Evolutionary conservation across 108 stramenopile genomes (phyloP).

Genomic region (Nitzschia sp.): DNA sequence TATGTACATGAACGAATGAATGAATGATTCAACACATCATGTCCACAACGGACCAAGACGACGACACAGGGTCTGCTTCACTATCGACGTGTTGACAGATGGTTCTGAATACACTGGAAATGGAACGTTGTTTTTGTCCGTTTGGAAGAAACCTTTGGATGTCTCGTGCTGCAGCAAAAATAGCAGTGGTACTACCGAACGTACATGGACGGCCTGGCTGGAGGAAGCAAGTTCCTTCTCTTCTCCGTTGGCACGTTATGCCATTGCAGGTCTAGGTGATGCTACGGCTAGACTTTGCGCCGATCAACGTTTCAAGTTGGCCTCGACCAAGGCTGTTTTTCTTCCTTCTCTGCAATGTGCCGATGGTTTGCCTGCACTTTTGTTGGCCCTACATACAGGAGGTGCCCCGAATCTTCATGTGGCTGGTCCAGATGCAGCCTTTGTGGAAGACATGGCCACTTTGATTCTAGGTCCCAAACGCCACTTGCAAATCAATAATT

Average conservation of each 20-base stretch:
- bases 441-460: constrained; percentile 27
- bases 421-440: constrained; percentile 9
- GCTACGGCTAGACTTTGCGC: constrained; percentile 56
- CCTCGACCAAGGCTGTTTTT: constrained; percentile 44
- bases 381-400: constrained; percentile 53
- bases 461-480: constrained; percentile 20
- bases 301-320: constrained; percentile 68
- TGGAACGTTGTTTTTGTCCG: constrained; percentile 67
- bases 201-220: constrained; percentile 5
- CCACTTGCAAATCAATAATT: constrained; percentile 34
- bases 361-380: constrained; percentile 53
- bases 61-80: constrained; percentile 17
- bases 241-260: constrained; percentile 56
- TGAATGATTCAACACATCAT: too few species aligned
- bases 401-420: constrained; percentile 46
- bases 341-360: constrained; percentile 21
- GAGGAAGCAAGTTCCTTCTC: neutral
- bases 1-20: too few species aligned
- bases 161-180: too few species aligned
- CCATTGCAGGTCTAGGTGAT: constrained; percentile 60
- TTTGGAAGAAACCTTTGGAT: constrained; percentile 30
- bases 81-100: constrained; percentile 71
- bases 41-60: too few species aligned
- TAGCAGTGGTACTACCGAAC: constrained; percentile 4
- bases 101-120: constrained; percentile 67